Evolutionary conservation across 2,329 filamentous ascomycete genomes (phyloP), one percentile per base, ranked within the genome.

Genomic region (Emergomyces africanus): DNA sequence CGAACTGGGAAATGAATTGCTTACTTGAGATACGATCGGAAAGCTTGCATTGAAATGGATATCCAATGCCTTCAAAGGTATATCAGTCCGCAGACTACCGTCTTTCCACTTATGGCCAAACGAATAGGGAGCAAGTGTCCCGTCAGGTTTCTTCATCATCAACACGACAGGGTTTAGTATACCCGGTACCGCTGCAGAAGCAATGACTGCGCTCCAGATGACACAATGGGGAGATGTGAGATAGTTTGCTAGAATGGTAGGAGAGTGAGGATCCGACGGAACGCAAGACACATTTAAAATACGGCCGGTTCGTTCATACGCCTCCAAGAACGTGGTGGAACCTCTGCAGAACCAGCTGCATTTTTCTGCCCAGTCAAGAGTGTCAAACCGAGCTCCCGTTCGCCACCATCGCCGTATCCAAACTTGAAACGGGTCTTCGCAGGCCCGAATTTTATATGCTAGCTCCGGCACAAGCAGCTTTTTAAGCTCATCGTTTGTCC

Each of bases 31-130:
- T 57, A 87, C 94, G 64, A 99, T 91, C 64, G 89, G 92, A 73
- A 97, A 99, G 71, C 95, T 96, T 72, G 97, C 94, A 71, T 97
- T 97, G 78, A 99, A 99, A 70, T 97, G 90, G 0, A 96, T 80
- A 71, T 99, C 97, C 57, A 99, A 80, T 1, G 91, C 88, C 73
- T 92, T 94, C 68, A 99, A 83, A 0, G 94, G 94, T 33, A 99
- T 96, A 68, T 99, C 94, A 0, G 94, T 99, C 42, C 94, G 83
- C 58, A 99, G 76, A 65, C 88, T 94, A 57, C 94, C 94, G 71
- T 99, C 94, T 74, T 99, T 99, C 94, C 94, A 99, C 75, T 97
- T 97, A 78, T 97, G 91, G 0, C 94, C 94, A 69, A 99, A 99
- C 0, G 89, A 95, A 73, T 96, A 99, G 0, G 94, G 94, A 0